Percentiles rank a stretch among this genome's conserved stretches.
These are phyloP conservation scores for Zea luxurians DNA, from an alignment of 176 grass and related monocot species.

Conservation along the genomic window DNA sequence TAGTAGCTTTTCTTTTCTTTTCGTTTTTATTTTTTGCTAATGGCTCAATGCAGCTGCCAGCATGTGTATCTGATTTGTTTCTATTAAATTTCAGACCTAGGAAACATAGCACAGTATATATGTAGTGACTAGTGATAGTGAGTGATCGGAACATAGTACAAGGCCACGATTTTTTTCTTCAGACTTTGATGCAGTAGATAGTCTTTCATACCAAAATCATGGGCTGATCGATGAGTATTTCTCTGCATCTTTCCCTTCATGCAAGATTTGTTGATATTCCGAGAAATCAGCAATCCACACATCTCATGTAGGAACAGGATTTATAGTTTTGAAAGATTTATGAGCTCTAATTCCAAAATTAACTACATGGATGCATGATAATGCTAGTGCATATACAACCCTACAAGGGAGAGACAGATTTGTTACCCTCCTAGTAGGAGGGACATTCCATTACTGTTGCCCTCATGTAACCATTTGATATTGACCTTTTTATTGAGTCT, in stretches of 20 bases:
- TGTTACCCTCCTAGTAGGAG: neutral
- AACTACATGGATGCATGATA: neutral
- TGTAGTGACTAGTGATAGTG: neutral
- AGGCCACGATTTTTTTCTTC: neutral
- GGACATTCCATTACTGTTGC: neutral
- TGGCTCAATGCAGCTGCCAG: neutral
- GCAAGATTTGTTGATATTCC: neutral
- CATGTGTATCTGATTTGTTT: conserved; percentile 5
- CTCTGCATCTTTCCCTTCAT: neutral
- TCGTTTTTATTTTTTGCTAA: neutral
- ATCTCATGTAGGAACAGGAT: neutral
- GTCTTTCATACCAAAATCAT: neutral
- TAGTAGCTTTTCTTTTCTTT: neutral
- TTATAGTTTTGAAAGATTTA: neutral
- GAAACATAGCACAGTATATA: neutral
- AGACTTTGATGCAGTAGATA: neutral
- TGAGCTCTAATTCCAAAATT: too few relatives aligned
- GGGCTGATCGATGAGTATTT: neutral
- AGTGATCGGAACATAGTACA: neutral
- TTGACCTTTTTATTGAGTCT: neutral
- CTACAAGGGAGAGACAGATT: neutral
- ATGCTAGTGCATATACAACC: neutral
- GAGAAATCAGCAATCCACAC: neutral
- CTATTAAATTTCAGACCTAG: conserved; percentile 6
- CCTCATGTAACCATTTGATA: neutral